Percentiles rank a stretch among this genome's conserved stretches.
phyloP scores from a whole-genome alignment of 1,284 basidiomycete species.

The Puccinia hordei region DNA sequence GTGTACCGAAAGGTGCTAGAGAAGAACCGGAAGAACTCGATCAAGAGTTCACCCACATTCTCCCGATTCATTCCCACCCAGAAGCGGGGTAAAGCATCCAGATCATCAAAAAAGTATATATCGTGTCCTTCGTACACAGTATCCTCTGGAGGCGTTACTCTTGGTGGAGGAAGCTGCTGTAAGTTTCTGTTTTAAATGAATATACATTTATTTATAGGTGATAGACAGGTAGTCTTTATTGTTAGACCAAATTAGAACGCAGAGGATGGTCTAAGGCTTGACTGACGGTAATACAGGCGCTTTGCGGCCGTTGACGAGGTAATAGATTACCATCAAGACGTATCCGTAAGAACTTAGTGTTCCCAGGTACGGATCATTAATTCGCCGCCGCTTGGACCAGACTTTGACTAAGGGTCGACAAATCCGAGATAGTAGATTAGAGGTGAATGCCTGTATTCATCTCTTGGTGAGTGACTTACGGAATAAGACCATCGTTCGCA shows the following conservation, averaged over 20 bases:
- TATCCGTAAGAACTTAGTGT: slow-evolving; percentile 97
- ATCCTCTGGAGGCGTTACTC: slow-evolving; percentile 66
- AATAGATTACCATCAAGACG: slow-evolving; percentile 95
- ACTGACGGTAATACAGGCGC: slow-evolving; percentile 77
- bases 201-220: neutral
- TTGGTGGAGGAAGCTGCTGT: slow-evolving; percentile 59
- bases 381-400: slow-evolving; percentile 97
- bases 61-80: slow-evolving; percentile 94
- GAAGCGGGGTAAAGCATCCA: slow-evolving; percentile 81
- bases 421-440: neutral
- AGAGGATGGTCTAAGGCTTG: slow-evolving; percentile 66
- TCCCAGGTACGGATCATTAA: slow-evolving; percentile 96
- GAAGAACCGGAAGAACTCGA: slow-evolving; percentile 97
- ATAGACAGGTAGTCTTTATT: slow-evolving; percentile 56
- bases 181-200: slow-evolving; percentile 55
- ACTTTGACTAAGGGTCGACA: slow-evolving; percentile 75
- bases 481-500: slow-evolving; percentile 91
- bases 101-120: slow-evolving; percentile 90
- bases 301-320: slow-evolving; percentile 93
- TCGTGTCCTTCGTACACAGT: slow-evolving; percentile 71
- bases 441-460: neutral
- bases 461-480: slow-evolving; percentile 66
- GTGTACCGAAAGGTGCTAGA: slow-evolving; percentile 90
- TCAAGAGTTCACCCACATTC: slow-evolving; percentile 89
- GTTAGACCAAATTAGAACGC: slow-evolving; percentile 64